Conservation (phyloP, 257 asterid species). For the Eucommia ulmoides region DNA sequence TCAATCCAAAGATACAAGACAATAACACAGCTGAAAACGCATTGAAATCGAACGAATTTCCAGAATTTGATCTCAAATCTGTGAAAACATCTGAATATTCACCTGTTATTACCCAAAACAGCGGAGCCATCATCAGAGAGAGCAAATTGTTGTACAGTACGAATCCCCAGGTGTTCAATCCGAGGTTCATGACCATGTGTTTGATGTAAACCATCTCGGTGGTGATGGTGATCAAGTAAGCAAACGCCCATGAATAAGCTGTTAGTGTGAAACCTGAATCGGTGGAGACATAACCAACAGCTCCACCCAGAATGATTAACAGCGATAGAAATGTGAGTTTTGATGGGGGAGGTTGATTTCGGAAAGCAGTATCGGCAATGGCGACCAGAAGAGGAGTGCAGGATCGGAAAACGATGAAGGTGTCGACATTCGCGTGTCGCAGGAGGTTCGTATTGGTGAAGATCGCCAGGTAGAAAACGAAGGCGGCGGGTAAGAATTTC, state of each 20-base stretch:
- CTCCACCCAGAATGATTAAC: conserved; percentile 68
- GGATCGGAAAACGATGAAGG: conserved; percentile 84
- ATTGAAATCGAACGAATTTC: conserved; percentile 41
- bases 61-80: conserved; percentile 33
- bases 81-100: conserved; percentile 70
- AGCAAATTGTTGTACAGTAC: conserved; percentile 73
- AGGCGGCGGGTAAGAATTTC: conserved; percentile 91
- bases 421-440: conserved; percentile 95
- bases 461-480: conserved; percentile 76
- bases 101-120: conserved; percentile 82
- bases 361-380: conserved; percentile 67
- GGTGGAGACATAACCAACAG: conserved; percentile 81
- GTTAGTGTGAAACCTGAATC: conserved; percentile 74
- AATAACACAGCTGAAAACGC: conserved; percentile 62
- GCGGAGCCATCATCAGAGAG: conserved; percentile 90
- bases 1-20: conserved; percentile 90
- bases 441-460: conserved; percentile 86
- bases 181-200: conserved; percentile 95
- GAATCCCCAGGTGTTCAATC: conserved; percentile 93
- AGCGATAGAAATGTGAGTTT: conserved; percentile 56
- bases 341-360: conserved; percentile 82
- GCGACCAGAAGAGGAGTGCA: conserved; percentile 83
- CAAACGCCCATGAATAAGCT: conserved; percentile 95
- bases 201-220: conserved; percentile 98
- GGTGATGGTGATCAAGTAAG: conserved; percentile 82